Evolutionary conservation across 2,329 filamentous ascomycete genomes (phyloP).

Genomic region (Trichothecium roseum): DNA sequence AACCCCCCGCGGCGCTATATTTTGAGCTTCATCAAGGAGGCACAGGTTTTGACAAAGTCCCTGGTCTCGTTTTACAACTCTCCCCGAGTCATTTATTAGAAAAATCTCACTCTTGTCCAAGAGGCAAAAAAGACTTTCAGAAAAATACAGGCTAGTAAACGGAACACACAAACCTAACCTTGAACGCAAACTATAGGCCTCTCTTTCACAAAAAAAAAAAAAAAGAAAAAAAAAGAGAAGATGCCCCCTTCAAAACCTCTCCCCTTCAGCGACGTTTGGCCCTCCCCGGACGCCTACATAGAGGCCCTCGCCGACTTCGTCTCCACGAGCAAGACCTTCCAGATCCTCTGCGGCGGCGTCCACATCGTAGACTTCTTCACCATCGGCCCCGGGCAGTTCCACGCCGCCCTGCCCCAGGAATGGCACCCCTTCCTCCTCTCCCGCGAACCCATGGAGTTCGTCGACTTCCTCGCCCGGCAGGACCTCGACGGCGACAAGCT

Average conservation of each 20-base stretch:
- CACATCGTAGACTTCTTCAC: constrained; percentile 97
- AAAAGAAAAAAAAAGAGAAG: no score
- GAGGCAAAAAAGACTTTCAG: no score
- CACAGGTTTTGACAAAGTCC: no score
- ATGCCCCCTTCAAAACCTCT: constrained; percentile 40
- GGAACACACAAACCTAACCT: no score
- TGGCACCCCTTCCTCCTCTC: constrained; percentile 73
- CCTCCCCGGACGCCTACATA: constrained; percentile 65
- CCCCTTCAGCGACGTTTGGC: constrained; percentile 62
- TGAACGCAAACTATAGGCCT: no score
- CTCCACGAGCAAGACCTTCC: constrained; percentile 64
- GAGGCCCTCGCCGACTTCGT: constrained; percentile 68
- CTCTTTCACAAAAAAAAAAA: no score
- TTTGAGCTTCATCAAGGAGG: no score
- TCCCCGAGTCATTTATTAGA: no score
- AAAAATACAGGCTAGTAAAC: no score
- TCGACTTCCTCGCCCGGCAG: constrained; percentile 74
- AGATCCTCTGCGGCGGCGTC: constrained; percentile 89
- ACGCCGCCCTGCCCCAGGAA: constrained; percentile 61
- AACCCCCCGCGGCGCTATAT: no score
- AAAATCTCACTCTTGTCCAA: no score
- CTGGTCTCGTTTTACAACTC: no score
- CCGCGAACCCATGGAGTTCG: constrained; percentile 61
- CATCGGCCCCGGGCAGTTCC: constrained; percentile 71
- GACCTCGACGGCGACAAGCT: constrained; percentile 47